These are phyloP conservation scores for Fusarium liriodendri DNA, from an alignment of 2,329 filamentous ascomycete species.

Conservation along the genomic window DNA sequence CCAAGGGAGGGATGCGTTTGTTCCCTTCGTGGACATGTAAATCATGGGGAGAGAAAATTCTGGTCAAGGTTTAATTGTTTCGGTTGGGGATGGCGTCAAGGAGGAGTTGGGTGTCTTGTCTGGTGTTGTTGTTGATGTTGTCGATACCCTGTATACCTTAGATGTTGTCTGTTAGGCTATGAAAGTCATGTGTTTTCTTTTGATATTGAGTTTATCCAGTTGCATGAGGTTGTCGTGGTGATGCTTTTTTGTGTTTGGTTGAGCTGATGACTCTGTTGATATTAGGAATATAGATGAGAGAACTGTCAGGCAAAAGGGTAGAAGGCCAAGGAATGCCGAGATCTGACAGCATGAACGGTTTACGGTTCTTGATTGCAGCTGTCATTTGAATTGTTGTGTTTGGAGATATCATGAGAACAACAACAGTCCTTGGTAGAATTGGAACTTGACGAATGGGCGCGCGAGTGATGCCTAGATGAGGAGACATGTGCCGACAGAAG, in stretches of 20 bases:
- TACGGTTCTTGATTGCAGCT: not conserved
- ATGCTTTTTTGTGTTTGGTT: not conserved
- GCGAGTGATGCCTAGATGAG: not conserved
- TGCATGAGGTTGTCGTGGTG: not conserved
- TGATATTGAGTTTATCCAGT: not conserved
- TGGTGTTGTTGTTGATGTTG: not conserved
- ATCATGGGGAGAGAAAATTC: not conserved
- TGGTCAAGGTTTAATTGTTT: not conserved
- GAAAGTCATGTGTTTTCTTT: not conserved
- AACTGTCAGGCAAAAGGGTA: not conserved
- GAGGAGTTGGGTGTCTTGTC: not conserved
- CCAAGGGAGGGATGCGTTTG: constrained; percentile 43
- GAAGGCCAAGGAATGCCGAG: not conserved
- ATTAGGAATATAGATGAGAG: not conserved
- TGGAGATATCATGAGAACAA: no score
- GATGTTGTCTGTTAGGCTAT: not conserved
- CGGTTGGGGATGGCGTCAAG: not conserved
- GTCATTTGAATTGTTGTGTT: no score
- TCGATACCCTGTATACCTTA: not conserved
- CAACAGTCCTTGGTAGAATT: not conserved
- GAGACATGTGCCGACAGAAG: not conserved
- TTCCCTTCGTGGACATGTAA: constrained; percentile 47
- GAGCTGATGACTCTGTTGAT: not conserved
- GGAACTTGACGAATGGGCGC: not conserved
- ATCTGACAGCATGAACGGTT: not conserved